A percentile compares a stretch with the other conserved stretches of the same genome.
Conservation (phyloP, 768 basidiomycete species). For the Dendrothele bispora region DNA sequence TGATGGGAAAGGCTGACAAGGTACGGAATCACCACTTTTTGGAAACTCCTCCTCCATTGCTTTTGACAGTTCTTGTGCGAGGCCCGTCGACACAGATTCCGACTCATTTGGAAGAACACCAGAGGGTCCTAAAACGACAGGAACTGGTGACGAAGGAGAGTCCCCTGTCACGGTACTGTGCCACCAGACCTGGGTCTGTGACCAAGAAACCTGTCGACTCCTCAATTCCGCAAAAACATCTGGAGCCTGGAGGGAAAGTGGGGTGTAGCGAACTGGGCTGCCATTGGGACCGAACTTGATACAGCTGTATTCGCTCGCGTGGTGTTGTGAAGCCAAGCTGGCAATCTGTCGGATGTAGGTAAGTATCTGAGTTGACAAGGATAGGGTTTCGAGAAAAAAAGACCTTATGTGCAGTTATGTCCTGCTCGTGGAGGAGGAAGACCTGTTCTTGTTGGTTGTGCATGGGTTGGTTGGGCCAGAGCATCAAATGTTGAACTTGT, state of each 20-base stretch:
- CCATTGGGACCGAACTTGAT: conserved; percentile 67
- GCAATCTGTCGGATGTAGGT: conserved; percentile 51
- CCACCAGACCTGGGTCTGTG: conserved; percentile 49
- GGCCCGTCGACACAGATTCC: conserved; percentile 16
- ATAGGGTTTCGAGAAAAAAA: no score
- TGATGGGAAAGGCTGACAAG: conserved; percentile 8
- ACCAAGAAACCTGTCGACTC: conserved; percentile 44
- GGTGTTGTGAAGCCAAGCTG: conserved; percentile 71
- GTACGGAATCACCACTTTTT: conserved; percentile 23
- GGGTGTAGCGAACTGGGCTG: conserved; percentile 55
- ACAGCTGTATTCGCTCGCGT: conserved; percentile 67
- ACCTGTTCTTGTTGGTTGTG: no score
- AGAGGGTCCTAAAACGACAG: conserved; percentile 29
- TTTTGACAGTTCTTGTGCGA: conserved; percentile 50
- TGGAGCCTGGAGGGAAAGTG: conserved; percentile 64
- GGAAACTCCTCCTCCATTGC: conserved; percentile 50
- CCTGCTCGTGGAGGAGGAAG: no score
- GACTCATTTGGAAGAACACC: conserved; percentile 18
- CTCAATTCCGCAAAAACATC: conserved; percentile 54
- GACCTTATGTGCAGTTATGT: no score
- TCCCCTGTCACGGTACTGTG: conserved; percentile 26
- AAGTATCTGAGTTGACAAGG: no score
- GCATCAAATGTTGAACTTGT: no score
- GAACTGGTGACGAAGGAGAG: conserved; percentile 8
- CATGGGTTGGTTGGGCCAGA: no score